These are phyloP conservation scores for Apiospora hydei DNA, from an alignment of 2,329 filamentous ascomycete species.

Conservation along the genomic window DNA sequence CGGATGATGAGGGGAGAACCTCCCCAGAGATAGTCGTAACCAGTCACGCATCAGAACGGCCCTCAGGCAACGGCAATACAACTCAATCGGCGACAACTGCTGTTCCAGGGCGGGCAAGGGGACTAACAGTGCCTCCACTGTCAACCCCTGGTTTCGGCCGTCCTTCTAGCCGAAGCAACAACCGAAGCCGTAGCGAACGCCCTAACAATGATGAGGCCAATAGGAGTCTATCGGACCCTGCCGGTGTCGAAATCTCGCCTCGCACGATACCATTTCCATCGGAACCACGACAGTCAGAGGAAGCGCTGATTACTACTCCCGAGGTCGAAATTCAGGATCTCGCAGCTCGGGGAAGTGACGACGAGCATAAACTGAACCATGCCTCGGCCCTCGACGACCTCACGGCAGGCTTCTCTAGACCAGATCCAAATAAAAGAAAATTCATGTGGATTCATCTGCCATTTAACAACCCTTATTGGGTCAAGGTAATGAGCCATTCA, in stretches of 20 bases:
- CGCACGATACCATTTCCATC: slow-evolving; percentile 21
- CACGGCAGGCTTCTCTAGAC: slow-evolving; percentile 50
- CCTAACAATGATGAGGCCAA: slow-evolving; percentile 24
- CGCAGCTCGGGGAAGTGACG: not conserved
- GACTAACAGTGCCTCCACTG: slow-evolving; percentile 43
- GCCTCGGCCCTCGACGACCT: slow-evolving; percentile 39
- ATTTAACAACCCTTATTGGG: slow-evolving; percentile 65
- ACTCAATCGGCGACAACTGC: slow-evolving; percentile 33
- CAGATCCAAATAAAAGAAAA: slow-evolving; percentile 49
- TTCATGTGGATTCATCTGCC: slow-evolving; percentile 67
- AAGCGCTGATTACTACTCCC: not conserved
- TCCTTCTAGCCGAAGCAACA: slow-evolving; percentile 41
- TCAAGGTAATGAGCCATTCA: slow-evolving; percentile 52
- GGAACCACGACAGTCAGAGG: not conserved
- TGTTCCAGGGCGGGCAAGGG: slow-evolving; percentile 36
- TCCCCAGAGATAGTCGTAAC: slow-evolving; percentile 51
- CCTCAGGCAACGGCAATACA: slow-evolving; percentile 33
- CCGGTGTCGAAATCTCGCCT: slow-evolving; percentile 36
- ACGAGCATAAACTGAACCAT: slow-evolving; percentile 27
- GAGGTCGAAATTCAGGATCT: not conserved
- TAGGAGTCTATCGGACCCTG: slow-evolving; percentile 43
- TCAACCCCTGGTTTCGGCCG: slow-evolving; percentile 39
- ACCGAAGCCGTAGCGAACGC: slow-evolving; percentile 29
- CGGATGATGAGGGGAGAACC: not conserved
- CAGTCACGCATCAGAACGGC: slow-evolving; percentile 39